These are phyloP conservation scores for Fagopyrum esculentum DNA, from an alignment of 148 eudicot genomes.

Conservation along the genomic window DNA sequence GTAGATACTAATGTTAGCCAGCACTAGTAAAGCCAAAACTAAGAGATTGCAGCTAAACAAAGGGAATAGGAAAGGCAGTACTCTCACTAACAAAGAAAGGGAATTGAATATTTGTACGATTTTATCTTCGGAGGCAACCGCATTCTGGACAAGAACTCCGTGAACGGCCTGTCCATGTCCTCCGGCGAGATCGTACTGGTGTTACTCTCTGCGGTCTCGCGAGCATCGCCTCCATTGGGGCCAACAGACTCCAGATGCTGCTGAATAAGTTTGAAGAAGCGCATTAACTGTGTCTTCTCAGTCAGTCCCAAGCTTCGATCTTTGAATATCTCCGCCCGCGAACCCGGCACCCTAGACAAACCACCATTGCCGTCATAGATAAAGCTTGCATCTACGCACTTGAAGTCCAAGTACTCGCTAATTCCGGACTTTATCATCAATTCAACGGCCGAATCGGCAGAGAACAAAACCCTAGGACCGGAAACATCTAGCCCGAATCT, in stretches of 20 bases:
- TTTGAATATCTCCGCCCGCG: slow-evolving; percentile 57
- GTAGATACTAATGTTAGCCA: not conserved
- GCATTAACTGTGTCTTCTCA: slow-evolving; percentile 58
- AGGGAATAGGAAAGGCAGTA: too few species aligned
- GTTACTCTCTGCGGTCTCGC: slow-evolving; percentile 17
- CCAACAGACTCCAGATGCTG: slow-evolving; percentile 32
- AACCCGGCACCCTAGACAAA: slow-evolving; percentile 60
- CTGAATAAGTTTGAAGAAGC: slow-evolving; percentile 58
- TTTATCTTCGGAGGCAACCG: slow-evolving; percentile 49
- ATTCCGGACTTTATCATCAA: slow-evolving; percentile 53
- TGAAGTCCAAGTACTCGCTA: slow-evolving; percentile 69
- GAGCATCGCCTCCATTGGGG: slow-evolving; percentile 14
- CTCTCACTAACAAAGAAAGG: not conserved
- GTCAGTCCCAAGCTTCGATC: slow-evolving; percentile 31
- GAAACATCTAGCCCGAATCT: slow-evolving; percentile 50
- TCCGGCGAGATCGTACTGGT: slow-evolving; percentile 31
- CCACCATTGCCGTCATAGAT: slow-evolving; percentile 30
- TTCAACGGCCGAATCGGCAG: slow-evolving; percentile 51
- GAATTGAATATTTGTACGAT: slow-evolving; percentile 42
- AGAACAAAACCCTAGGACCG: slow-evolving; percentile 78
- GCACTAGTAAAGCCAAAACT: not conserved
- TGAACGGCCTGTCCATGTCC: slow-evolving; percentile 71
- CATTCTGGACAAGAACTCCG: slow-evolving; percentile 46
- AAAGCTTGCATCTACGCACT: slow-evolving; percentile 49
- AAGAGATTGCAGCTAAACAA: too few species aligned